phyloP scores from a whole-genome alignment of 129 eudicot species.

The carrot (Daucus carota) region DNA sequence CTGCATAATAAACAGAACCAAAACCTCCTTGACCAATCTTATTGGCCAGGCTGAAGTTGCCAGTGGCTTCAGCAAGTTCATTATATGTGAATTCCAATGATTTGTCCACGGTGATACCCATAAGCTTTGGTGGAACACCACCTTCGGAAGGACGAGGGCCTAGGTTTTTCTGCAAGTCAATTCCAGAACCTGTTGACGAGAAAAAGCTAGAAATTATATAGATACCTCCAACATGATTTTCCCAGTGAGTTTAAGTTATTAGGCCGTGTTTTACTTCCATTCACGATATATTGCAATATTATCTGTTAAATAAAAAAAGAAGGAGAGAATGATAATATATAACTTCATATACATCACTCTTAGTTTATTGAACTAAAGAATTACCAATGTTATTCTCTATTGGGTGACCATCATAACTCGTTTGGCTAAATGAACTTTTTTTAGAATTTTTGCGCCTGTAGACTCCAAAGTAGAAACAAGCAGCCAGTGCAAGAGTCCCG shows the following conservation, averaged over 20 bases:
- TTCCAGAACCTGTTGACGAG: constrained; percentile 25
- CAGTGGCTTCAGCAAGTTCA: constrained; percentile 71
- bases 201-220: neutral
- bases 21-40: constrained; percentile 89
- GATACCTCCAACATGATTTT: neutral
- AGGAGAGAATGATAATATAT: neutral
- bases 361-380: neutral
- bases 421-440: constrained; percentile 27
- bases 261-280: neutral
- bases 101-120: constrained; percentile 60
- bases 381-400: constrained; percentile 37
- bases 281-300: neutral
- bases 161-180: constrained; percentile 27
- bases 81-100: constrained; percentile 75
- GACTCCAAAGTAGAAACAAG: too few relatives aligned
- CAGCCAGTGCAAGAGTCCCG: too few relatives aligned
- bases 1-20: constrained; percentile 75
- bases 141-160: constrained; percentile 29
- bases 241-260: neutral
- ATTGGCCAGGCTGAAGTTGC: constrained; percentile 48
- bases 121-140: constrained; percentile 30
- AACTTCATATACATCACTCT: neutral
- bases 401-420: constrained; percentile 20
- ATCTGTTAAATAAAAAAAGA: neutral
- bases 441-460: constrained; percentile 34